These are phyloP conservation scores for Beauveria asiatica DNA, from an alignment of 2,329 filamentous ascomycete genomes.

Conservation along the genomic window DNA sequence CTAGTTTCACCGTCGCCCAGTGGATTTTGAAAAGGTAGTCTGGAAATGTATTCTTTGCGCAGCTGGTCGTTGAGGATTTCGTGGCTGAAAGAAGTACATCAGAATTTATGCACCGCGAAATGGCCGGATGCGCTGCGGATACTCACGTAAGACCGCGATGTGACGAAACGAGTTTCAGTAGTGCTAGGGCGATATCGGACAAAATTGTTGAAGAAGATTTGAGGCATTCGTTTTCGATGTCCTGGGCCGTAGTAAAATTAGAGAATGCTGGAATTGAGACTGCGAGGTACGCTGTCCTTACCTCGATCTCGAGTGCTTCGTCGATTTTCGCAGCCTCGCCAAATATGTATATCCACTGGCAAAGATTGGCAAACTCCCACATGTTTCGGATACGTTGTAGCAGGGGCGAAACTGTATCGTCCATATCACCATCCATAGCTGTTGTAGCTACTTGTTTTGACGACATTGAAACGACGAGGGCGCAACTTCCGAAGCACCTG, in stretches of 20 bases:
- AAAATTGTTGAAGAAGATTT: constrained; percentile 69
- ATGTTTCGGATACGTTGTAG: constrained; percentile 71
- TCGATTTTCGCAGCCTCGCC: constrained; percentile 84
- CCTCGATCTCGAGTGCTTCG: constrained; percentile 82
- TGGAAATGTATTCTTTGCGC: constrained; percentile 77
- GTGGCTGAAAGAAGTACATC: constrained; percentile 40
- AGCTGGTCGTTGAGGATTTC: constrained; percentile 93
- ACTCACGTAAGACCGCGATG: constrained; percentile 85
- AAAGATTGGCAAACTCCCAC: constrained; percentile 93
- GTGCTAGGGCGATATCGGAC: constrained; percentile 70
- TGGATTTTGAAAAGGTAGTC: constrained; percentile 70
- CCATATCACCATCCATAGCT: neutral
- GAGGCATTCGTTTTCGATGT: constrained; percentile 80
- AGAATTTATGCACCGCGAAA: neutral
- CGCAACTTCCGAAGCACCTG: neutral
- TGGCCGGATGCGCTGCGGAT: neutral
- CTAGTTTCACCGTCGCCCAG: constrained; percentile 70
- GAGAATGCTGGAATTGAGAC: neutral
- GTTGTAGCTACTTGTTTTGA: neutral
- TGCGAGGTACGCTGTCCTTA: constrained; percentile 31
- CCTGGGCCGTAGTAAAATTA: constrained; percentile 40
- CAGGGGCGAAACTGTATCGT: constrained; percentile 23
- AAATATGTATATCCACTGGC: constrained; percentile 90
- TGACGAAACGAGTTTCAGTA: constrained; percentile 89
- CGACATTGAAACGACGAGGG: neutral